Conservation (phyloP, 768 basidiomycete species). For the Termitomyces eurrhizus region DNA sequence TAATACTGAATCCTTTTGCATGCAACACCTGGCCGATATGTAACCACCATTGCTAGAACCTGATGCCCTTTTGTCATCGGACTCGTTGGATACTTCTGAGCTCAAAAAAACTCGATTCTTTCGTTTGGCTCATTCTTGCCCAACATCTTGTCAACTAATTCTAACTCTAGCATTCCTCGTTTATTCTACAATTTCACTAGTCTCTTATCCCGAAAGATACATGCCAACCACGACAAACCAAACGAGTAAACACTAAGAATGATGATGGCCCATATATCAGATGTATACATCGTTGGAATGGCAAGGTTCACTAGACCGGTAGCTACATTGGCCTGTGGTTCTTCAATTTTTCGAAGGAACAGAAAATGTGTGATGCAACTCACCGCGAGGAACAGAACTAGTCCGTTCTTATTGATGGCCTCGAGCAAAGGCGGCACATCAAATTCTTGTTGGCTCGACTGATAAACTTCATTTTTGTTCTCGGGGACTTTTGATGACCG, state of each 20-base stretch:
- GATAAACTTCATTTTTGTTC: neutral
- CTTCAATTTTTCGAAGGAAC: neutral
- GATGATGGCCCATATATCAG: slow-evolving; percentile 50
- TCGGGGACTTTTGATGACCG: slow-evolving; percentile 22
- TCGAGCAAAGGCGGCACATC: slow-evolving; percentile 51
- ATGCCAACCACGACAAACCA: slow-evolving; percentile 57
- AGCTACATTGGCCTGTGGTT: slow-evolving; percentile 71
- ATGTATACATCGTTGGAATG: slow-evolving; percentile 77
- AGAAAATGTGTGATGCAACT: slow-evolving; percentile 25
- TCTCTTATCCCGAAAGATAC: slow-evolving; percentile 34
- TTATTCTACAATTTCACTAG: slow-evolving; percentile 13
- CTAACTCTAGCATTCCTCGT: neutral
- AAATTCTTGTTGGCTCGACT: neutral
- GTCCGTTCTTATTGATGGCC: slow-evolving; percentile 78
- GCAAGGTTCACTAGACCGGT: slow-evolving; percentile 85
- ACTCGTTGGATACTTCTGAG: neutral
- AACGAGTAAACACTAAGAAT: slow-evolving; percentile 62
- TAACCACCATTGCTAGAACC: neutral
- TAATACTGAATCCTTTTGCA: neutral
- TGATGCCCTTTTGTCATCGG: neutral
- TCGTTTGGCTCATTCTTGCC: no score
- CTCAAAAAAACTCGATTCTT: neutral
- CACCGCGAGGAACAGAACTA: slow-evolving; percentile 79
- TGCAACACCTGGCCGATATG: neutral
- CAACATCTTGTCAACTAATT: neutral